Conservation (phyloP, 306 rosid species). For the Rosa multiflora region DNA sequence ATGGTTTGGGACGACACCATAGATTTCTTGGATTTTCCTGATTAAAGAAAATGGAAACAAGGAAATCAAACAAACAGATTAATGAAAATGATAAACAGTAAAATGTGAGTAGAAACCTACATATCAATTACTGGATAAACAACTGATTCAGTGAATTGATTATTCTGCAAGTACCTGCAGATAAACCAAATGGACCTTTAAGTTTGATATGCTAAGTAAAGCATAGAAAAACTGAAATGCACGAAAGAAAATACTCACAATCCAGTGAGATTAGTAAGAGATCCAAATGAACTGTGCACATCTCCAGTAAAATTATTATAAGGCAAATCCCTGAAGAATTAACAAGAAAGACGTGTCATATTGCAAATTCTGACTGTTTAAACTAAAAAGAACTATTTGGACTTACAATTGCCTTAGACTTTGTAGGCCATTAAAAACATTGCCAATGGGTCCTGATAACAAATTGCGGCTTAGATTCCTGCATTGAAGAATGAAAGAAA, state of each 20-base stretch:
- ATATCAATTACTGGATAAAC: slow-evolving; percentile 23
- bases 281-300: slow-evolving; percentile 79
- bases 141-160: slow-evolving; percentile 83
- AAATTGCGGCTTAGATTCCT: slow-evolving; percentile 91
- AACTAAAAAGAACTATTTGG: slow-evolving; percentile 12
- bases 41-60: too few species aligned
- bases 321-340: slow-evolving; percentile 62
- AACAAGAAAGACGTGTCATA: slow-evolving; percentile 19
- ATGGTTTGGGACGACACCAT: too few species aligned
- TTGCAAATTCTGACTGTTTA: slow-evolving; percentile 9
- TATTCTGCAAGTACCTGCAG: slow-evolving; percentile 72
- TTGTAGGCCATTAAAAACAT: slow-evolving; percentile 69
- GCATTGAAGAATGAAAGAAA: slow-evolving; percentile 19
- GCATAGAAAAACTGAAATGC: background rate
- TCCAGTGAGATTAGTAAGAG: slow-evolving; percentile 47
- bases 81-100: too few species aligned
- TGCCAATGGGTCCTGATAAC: slow-evolving; percentile 76
- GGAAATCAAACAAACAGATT: too few species aligned
- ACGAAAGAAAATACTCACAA: slow-evolving; percentile 48
- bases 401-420: slow-evolving; percentile 76
- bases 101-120: too few species aligned
- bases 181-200: slow-evolving; percentile 14
- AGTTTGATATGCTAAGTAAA: slow-evolving; percentile 25
- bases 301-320: slow-evolving; percentile 76
- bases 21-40: too few species aligned